Base-by-base conservation (phyloP, 805 yeast species). In the Candida fluviatilis region DNA sequence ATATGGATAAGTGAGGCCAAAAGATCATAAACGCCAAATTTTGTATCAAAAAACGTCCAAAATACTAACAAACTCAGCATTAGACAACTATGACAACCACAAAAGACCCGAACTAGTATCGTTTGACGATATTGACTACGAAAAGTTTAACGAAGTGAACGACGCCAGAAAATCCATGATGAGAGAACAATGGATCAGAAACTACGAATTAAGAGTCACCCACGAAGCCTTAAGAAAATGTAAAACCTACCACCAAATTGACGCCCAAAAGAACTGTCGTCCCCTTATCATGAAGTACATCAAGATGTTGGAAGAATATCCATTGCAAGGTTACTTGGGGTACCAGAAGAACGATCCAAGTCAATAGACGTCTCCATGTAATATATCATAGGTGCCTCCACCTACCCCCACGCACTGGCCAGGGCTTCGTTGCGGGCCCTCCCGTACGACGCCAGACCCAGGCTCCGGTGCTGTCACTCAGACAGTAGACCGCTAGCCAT, bases 301-400 rank as follows among this genome's bases (percentile, higher is more conserved):
- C 69, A 84, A 82, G 51, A 71, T 86, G 84, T 69, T 85, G 40
- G 90, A 87, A 40, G 63, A 73, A 36, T 75, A 82, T 49, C 75
- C 79, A 49, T 73, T 82, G 43, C 74, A 77, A 49, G 95, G 95
- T 31, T 84, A 73, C 64, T 66, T 80, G 55, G 91, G 88, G n/a
- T 84, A 85, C 67, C 95, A 86, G 68, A 82, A 86, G 75, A 85
- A 85, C 64, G 95, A 85, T 57, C 93, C 91, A 32, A 31, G 35
- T 31, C 8, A 31, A 18, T 31, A 31, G 26, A 14, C 5, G 10
- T 6, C 24, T 21, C 6, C 24, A n/a, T n/a, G n/a, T n/a, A n/a
- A n/a, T n/a, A n/a, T n/a, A n/a, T n/a, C n/a, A n/a, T n/a, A n/a
- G n/a, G n/a, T n/a, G n/a, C n/a, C n/a, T n/a, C n/a, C n/a, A n/a